phyloP scores from a whole-genome alignment of 352 stramenopile species.

The Phytophthora multivora region DNA sequence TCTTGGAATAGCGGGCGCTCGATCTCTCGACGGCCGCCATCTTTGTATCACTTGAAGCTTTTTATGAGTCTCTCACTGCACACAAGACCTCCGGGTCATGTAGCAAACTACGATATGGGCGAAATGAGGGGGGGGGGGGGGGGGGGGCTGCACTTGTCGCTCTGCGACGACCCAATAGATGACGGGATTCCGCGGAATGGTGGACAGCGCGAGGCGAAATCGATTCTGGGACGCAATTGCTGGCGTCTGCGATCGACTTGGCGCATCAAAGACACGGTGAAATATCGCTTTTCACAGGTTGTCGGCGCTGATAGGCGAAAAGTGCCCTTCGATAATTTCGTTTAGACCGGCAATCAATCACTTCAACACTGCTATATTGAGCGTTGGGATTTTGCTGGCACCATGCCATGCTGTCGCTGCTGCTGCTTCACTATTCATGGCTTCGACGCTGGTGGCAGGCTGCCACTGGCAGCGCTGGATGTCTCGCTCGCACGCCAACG shows the following conservation, averaged over 20 bases:
- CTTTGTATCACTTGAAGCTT: neutral
- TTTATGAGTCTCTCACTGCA: neutral
- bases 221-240: constrained; percentile 25
- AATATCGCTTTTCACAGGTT: constrained; percentile 17
- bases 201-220: constrained; percentile 23
- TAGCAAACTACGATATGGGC: constrained; percentile 16
- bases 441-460: neutral
- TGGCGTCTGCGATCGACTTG: constrained; percentile 1
- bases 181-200: neutral
- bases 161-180: no score
- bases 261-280: constrained; percentile 15
- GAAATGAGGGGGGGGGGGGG: neutral
- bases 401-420: no score
- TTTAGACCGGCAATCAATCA: neutral
- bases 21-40: constrained; percentile 28
- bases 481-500: neutral
- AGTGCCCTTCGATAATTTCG: constrained; percentile 14
- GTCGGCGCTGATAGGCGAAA: constrained; percentile 1
- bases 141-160: neutral
- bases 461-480: neutral
- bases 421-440: neutral
- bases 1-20: constrained; percentile 43
- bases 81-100: constrained; percentile 18
- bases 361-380: neutral
- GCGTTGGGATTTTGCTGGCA: constrained; percentile 3